Conservation (phyloP, 805 yeast genomes). For the Candida peoriensis region DNA sequence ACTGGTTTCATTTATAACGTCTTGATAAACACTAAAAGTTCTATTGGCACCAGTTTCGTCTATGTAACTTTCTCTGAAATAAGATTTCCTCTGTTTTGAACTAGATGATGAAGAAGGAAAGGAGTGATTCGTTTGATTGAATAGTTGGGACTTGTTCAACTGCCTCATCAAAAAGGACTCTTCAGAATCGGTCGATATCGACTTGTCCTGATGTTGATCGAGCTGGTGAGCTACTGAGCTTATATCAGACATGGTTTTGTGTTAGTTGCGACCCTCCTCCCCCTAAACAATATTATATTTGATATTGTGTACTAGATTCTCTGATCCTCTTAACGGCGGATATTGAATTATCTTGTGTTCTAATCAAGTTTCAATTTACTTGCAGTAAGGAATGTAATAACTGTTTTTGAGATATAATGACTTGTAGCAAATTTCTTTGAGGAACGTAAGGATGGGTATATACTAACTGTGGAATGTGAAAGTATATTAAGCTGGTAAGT, state of each 20-base stretch:
- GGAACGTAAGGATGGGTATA: too few relatives aligned
- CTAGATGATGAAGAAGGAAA: constrained; percentile 5
- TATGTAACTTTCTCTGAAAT: constrained; percentile 22
- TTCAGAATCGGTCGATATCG: constrained; percentile 25
- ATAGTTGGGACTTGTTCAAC: constrained; percentile 21
- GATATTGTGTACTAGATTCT: too few relatives aligned
- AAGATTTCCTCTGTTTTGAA: constrained; percentile 14
- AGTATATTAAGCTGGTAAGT: too few relatives aligned
- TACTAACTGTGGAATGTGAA: too few relatives aligned
- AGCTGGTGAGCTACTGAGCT: constrained; percentile 4
- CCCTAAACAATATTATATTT: too few relatives aligned
- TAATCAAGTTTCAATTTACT: too few relatives aligned
- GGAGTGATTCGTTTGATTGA: constrained; percentile 15
- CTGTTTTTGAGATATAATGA: too few relatives aligned
- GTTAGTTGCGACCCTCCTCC: too few relatives aligned
- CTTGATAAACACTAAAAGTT: constrained; percentile 20
- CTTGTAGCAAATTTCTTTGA: too few relatives aligned
- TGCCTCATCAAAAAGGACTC: constrained; percentile 25
- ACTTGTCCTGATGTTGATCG: constrained; percentile 8
- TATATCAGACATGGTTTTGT: constrained; percentile 4
- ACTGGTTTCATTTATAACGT: constrained; percentile 19
- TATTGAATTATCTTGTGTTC: too few relatives aligned
- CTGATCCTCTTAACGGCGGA: too few relatives aligned
- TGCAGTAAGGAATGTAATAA: too few relatives aligned
- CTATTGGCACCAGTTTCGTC: constrained; percentile 21